Percentiles rank a stretch among this genome's conserved stretches.
phyloP scores from a whole-genome alignment of 768 basidiomycete genomes.

The Kwoniella dejecticola region DNA sequence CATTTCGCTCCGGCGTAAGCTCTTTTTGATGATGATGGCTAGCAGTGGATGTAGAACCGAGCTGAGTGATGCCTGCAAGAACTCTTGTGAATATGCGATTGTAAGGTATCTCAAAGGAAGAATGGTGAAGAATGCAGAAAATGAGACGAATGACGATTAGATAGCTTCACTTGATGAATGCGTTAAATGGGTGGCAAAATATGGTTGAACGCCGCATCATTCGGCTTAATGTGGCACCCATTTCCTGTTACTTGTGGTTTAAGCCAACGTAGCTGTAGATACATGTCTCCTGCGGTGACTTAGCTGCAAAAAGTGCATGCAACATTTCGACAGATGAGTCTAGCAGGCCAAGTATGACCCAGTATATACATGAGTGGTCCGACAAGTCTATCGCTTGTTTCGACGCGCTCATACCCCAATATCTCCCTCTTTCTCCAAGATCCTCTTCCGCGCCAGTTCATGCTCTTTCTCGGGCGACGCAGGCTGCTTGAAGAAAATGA shows the following conservation, averaged over 20 bases:
- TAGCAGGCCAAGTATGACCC: too few relatives aligned
- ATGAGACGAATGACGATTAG: background rate
- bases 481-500: constrained; percentile 37
- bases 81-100: too few relatives aligned
- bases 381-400: background rate
- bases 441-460: constrained; percentile 33
- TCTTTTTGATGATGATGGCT: background rate
- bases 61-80: too few relatives aligned
- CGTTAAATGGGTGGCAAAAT: constrained; percentile 12
- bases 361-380: too few relatives aligned
- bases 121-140: background rate
- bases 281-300: too few relatives aligned
- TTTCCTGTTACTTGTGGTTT: too few relatives aligned
- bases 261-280: too few relatives aligned
- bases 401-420: constrained; percentile 20
- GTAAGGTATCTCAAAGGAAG: background rate
- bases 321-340: too few relatives aligned
- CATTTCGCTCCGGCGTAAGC: background rate
- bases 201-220: background rate
- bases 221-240: background rate
- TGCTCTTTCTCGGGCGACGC: constrained; percentile 41
- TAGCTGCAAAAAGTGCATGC: too few relatives aligned
- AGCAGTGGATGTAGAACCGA: background rate
- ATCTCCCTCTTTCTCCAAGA: constrained; percentile 29
- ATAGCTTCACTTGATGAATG: background rate